phyloP scores from a whole-genome alignment of 805 yeast genomes.

The Helenozyma baotianmanensis region DNA sequence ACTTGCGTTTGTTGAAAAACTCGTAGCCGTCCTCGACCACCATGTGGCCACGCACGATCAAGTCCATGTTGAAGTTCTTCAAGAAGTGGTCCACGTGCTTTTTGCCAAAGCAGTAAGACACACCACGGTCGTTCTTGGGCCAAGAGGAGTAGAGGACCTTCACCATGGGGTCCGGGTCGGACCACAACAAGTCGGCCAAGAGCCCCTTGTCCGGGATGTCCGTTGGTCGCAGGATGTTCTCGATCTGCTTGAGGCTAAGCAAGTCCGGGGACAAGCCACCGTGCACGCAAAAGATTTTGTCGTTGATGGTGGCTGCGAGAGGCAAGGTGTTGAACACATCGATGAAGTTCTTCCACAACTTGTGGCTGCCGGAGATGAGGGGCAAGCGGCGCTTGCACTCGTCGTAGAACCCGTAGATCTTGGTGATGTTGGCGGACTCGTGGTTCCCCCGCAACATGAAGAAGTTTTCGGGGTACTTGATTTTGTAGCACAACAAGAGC shows the following conservation, averaged over 20 bases:
- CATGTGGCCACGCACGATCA: constrained; percentile 83
- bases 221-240: constrained; percentile 70
- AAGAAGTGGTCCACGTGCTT: constrained; percentile 70
- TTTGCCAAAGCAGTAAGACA: constrained; percentile 70
- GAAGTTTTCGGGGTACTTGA: constrained; percentile 57
- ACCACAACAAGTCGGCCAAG: constrained; percentile 76
- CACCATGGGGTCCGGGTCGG: constrained; percentile 62
- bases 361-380: constrained; percentile 22
- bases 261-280: constrained; percentile 77
- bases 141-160: constrained; percentile 45
- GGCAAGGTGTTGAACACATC: constrained; percentile 58
- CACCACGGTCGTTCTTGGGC: constrained; percentile 83
- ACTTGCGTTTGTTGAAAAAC: constrained; percentile 66
- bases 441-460: constrained; percentile 59
- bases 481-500: constrained; percentile 48
- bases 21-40: constrained; percentile 88
- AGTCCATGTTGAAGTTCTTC: constrained; percentile 62
- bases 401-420: constrained; percentile 57
- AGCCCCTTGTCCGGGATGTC: constrained; percentile 80
- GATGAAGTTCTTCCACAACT: constrained; percentile 48
- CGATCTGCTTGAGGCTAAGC: constrained; percentile 60
- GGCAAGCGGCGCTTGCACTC: constrained; percentile 53
- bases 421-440: constrained; percentile 55
- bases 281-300: constrained; percentile 55
- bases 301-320: constrained; percentile 58